phyloP scores from a whole-genome alignment of 352 stramenopile species.

The Pythium dissimile region DNA sequence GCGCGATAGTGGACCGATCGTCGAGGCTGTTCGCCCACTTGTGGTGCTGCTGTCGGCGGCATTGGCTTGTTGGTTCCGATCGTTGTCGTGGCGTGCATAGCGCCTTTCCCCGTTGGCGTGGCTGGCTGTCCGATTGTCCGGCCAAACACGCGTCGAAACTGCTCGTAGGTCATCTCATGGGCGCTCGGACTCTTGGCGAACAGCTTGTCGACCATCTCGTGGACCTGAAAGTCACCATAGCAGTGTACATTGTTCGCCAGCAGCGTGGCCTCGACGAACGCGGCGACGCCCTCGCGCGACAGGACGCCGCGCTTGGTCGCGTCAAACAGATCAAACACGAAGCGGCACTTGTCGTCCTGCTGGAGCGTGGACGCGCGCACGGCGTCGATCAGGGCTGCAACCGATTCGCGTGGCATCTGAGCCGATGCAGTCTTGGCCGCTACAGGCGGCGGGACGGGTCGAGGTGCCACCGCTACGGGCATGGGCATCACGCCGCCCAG shows the following conservation, averaged over 20 bases:
- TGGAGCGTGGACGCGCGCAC: conserved; percentile 45
- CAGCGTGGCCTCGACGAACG: conserved; percentile 63
- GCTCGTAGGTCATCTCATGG: conserved; percentile 48
- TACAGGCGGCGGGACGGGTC: too few species aligned
- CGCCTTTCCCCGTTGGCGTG: too few species aligned
- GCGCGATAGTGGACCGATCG: conserved; percentile 5
- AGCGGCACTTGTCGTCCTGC: conserved; percentile 52
- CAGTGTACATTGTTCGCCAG: conserved; percentile 52
- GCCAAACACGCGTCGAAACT: conserved; percentile 48
- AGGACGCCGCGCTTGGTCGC: conserved; percentile 39
- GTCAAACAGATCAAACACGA: conserved; percentile 70
- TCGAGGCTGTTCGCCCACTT: not conserved
- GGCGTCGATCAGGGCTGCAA: conserved; percentile 53
- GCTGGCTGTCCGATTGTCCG: conserved; percentile 16
- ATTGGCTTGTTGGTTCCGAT: not conserved
- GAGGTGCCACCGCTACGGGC: not conserved
- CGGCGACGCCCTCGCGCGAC: conserved; percentile 39
- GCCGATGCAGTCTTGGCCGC: conserved; percentile 11
- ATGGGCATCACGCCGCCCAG: conserved; percentile 1
- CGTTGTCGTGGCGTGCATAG: too few species aligned
- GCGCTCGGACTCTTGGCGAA: conserved; percentile 32
- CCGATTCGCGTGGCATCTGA: conserved; percentile 44
- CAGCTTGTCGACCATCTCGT: conserved; percentile 45
- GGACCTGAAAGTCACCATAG: conserved; percentile 43
- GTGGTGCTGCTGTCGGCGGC: too few species aligned